phyloP scores from a whole-genome alignment of 1,139 yeast genomes.

The Waltiozyma sp. region DNA sequence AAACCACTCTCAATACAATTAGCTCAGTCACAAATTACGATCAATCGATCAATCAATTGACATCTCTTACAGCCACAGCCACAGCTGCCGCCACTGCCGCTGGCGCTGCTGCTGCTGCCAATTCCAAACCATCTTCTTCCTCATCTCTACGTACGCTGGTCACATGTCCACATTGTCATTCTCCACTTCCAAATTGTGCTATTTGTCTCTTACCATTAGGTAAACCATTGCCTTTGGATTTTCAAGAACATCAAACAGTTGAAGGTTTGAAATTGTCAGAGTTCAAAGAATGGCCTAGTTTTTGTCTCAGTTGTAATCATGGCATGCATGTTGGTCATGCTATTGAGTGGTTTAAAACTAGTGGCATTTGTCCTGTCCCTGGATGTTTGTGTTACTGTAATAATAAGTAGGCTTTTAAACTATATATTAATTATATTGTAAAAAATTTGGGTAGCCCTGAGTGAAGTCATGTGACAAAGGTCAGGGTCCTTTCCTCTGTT shows the following conservation, averaged over 20 bases:
- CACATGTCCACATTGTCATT: constrained; percentile 79
- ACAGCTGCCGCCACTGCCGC: constrained; percentile 1
- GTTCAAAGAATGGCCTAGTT: constrained; percentile 72
- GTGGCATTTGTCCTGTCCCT: constrained; percentile 86
- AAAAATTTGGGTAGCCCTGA: too few relatives aligned
- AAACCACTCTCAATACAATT: neutral
- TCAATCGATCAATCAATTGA: constrained; percentile 2
- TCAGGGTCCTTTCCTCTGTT: too few relatives aligned
- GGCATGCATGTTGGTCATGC: constrained; percentile 95
- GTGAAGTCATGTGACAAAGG: too few relatives aligned
- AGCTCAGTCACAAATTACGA: constrained; percentile 2
- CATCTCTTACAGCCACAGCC: constrained; percentile 1
- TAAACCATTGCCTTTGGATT: constrained; percentile 43
- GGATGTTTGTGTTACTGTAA: constrained; percentile 80
- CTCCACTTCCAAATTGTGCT: constrained; percentile 86
- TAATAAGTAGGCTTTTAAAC: too few relatives aligned
- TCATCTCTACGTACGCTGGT: constrained; percentile 9
- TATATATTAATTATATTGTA: too few relatives aligned
- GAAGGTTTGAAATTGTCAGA: constrained; percentile 14
- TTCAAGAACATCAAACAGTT: constrained; percentile 10
- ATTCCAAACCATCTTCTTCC: neutral
- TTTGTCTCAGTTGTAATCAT: constrained; percentile 83
- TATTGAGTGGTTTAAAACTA: constrained; percentile 87
- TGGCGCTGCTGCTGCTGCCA: neutral
- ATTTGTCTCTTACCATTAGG: constrained; percentile 80